Evolutionary conservation across 2,329 filamentous ascomycete genomes (phyloP), one percentile per base, ranked within the genome.

Genomic region (Aspergillus glaucus): DNA sequence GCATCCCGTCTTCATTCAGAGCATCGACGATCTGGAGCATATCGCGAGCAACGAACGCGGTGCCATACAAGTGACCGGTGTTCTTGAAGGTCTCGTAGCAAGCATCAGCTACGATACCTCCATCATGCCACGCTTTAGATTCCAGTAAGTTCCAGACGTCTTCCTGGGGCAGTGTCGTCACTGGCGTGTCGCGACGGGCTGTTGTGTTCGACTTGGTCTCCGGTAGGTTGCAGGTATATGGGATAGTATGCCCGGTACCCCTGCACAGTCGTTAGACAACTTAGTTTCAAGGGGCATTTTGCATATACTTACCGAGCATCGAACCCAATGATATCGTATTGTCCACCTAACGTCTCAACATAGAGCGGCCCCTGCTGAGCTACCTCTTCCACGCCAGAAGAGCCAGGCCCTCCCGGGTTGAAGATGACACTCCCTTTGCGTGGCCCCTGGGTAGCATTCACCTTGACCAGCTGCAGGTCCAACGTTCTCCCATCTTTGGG

Each of bases 1-100:
- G 49, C 37, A 70, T 28, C 0, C 68, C 67, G 40, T 72, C 70
- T 43, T 71, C 70, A 3, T 54, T 60, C 0, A 74, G 51, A 0
- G 71, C 68, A 37, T 76, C 73, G 1, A 70, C 70, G 40, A 77
- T 64, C 3, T 55, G 43, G 46, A 75, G 68, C 49, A 75, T 60
- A 49, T 78, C 75, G 17, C 74, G 55, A 0, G 66, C 75, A 0
- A 65, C 62, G 48, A 71, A 75, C 0, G 68, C 66, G 0, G 71
- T 75, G 6, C 73, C 71, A 4, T 76, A 53, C 6, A 70, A 53
- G 4, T 30, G 21, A 3, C 47, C 43, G 9, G 43, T 46, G 8
- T 15, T 8, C 22, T 46, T 49, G 14, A 42, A 36, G 12, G 34
- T 15, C 6, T 17, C 36, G 10, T 42, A 46, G 14, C 47, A 49